These are phyloP conservation scores for Panellus pusillus DNA, from an alignment of 768 basidiomycete species.

Conservation along the genomic window DNA sequence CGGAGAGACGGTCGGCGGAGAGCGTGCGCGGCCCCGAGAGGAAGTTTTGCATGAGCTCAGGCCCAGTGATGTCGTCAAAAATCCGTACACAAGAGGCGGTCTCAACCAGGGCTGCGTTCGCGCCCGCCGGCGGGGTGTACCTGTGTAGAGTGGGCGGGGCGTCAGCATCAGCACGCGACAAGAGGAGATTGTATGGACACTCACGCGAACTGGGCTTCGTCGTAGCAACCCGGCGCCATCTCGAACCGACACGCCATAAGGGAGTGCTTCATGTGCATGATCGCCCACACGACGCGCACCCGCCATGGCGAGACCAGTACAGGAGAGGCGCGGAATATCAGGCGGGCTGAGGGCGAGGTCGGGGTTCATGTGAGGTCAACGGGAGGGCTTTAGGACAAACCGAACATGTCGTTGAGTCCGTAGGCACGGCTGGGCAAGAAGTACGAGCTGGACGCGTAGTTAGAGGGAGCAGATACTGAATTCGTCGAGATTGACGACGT, in stretches of 20 bases:
- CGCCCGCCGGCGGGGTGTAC: conserved; percentile 38
- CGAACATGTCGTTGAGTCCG: conserved; percentile 16
- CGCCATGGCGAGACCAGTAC: conserved; percentile 35
- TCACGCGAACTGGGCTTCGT: conserved; percentile 49
- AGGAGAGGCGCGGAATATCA: conserved; percentile 44
- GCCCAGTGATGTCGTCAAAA: background rate
- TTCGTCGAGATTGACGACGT: background rate
- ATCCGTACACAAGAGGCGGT: conserved; percentile 29
- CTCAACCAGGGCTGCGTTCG: conserved; percentile 35
- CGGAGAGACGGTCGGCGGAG: conserved; percentile 44
- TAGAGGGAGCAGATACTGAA: background rate
- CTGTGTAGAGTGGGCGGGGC: conserved; percentile 22
- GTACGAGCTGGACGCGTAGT: conserved; percentile 6
- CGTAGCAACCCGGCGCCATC: conserved; percentile 37
- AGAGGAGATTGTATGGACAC: conserved; percentile 15
- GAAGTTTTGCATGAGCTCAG: conserved; percentile 44
- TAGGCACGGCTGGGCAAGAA: conserved; percentile 18
- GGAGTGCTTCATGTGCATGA: conserved; percentile 50
- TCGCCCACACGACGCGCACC: conserved; percentile 49
- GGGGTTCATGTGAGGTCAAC: background rate
- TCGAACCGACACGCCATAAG: conserved; percentile 44
- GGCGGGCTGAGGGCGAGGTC: conserved; percentile 32
- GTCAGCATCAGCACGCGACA: background rate
- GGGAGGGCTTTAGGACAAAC: background rate
- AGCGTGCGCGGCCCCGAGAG: conserved; percentile 56